Evolutionary conservation across 495 filamentous ascomycete genomes (phyloP), one percentile per base, ranked within the genome.

Genomic region (Geoglossum glabrum): DNA sequence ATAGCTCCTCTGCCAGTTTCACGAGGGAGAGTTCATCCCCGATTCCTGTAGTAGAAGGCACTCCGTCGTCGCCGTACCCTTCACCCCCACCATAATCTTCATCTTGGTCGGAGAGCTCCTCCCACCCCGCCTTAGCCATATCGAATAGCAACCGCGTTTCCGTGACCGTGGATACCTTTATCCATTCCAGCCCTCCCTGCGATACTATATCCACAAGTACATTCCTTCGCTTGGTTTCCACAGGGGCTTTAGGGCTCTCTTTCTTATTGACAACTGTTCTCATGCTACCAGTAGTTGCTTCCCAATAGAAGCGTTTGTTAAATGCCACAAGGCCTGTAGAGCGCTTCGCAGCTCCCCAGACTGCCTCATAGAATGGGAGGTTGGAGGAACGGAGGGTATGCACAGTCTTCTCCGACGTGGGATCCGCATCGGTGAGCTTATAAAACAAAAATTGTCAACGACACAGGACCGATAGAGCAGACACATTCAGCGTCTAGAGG

Each of bases 71-170:
- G 1, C 33, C 51, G 15, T 61, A 62, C 7, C 51, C 43, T 21
- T 58, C 59, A 21, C 62, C 56, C 55, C 70, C 60, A 1, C 65
- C 65, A 26, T 68, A 68, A 33, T 69, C 69, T 60, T 60, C 30
- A 1, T 73, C 73, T 6, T 51, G 59, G 11, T 58, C 54, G 25
- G 59, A 62, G 34, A 65, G 65, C 25, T 50, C 61, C 61, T 79
- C 78, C 76, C 78, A 81, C 7, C 78, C 78, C 50, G 76, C 77
- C 67, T 81, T 75, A n/a, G 79, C 79, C 64, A 82, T 75, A 56
- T 82, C 79, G 60, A 79, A 76, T 45, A 80, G 63, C 30, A 83
- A 65, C 55, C 79, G 73, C 43, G 65, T 72, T 59, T 77, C 73
- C 57, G 77, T 76, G 30, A 81, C 67, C 26, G 76, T 81, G 51